These are phyloP conservation scores for Giardia duodenalis DNA, from an alignment of 208 protist genomes.

Conservation along the genomic window DNA sequence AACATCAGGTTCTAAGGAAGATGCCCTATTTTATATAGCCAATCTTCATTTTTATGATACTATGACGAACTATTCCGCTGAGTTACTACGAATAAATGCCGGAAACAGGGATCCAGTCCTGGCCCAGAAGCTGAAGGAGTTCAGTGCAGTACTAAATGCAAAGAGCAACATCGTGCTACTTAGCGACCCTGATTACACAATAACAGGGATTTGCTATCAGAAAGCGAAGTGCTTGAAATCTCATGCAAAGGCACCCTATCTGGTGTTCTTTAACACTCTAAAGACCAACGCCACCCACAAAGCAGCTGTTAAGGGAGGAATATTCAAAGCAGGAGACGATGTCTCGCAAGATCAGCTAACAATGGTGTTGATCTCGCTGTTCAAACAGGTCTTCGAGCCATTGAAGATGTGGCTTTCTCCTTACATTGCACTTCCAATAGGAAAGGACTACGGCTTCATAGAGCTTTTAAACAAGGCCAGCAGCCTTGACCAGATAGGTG, in stretches of 20 bases:
- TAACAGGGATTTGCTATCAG: background rate
- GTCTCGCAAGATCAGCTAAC: constrained; percentile 13
- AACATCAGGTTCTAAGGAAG: background rate
- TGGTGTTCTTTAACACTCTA: background rate
- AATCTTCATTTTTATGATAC: background rate
- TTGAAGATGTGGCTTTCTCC: background rate
- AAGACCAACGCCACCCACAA: background rate
- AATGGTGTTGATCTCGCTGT: background rate
- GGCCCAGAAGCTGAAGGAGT: background rate
- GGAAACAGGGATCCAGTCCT: background rate
- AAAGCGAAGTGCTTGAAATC: background rate
- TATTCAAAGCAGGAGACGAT: constrained; percentile 17
- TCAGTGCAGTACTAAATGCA: background rate
- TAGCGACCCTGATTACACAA: background rate
- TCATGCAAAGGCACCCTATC: constrained; percentile 15
- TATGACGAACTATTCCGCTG: background rate
- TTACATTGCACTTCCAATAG: background rate
- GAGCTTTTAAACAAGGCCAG: background rate
- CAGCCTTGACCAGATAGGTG: constrained; percentile 2
- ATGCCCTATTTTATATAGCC: background rate
- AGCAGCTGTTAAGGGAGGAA: background rate
- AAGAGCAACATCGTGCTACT: background rate
- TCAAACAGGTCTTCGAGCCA: background rate
- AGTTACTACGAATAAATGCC: background rate
- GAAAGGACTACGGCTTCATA: background rate